These are phyloP conservation scores for Aspergillus indologenus DNA, from an alignment of 495 filamentous ascomycete species.

Conservation along the genomic window DNA sequence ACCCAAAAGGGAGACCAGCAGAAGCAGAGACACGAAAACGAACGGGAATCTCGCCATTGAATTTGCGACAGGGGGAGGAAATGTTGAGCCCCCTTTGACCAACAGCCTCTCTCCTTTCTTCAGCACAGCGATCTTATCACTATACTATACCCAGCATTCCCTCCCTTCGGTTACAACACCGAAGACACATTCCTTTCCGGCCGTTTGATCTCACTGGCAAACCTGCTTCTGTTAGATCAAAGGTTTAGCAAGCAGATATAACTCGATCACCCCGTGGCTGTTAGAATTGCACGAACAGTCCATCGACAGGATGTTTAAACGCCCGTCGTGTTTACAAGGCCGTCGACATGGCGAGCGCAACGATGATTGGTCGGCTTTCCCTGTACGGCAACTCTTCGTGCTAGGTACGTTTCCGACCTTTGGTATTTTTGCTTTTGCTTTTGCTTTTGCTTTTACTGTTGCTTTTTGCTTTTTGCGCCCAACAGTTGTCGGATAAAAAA, in stretches of 20 bases:
- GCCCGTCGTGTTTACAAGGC: constrained; percentile 36
- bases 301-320: constrained; percentile 37
- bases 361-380: constrained; percentile 45
- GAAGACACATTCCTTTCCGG: constrained; percentile 20
- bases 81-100: constrained; percentile 24
- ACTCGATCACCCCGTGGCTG: not conserved
- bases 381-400: constrained; percentile 64
- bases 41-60: constrained; percentile 8
- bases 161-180: constrained; percentile 21
- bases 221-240: constrained; percentile 11
- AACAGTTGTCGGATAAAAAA: not conserved
- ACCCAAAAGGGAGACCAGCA: constrained; percentile 9
- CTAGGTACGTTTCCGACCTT: constrained; percentile 53
- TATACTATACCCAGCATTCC: constrained; percentile 16
- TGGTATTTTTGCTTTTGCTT: not conserved
- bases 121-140: constrained; percentile 23
- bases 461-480: constrained; percentile 8
- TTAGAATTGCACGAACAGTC: not conserved
- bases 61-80: constrained; percentile 20
- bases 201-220: not conserved
- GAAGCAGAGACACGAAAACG: constrained; percentile 6
- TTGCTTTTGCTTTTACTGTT: no score
- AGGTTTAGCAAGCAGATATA: not conserved
- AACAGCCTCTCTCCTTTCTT: constrained; percentile 11
- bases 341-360: constrained; percentile 31